Percentiles rank a stretch among this genome's conserved stretches.
These are phyloP conservation scores for Solanum chiquidenum DNA, from an alignment of 257 asterid genomes.

Conservation along the genomic window DNA sequence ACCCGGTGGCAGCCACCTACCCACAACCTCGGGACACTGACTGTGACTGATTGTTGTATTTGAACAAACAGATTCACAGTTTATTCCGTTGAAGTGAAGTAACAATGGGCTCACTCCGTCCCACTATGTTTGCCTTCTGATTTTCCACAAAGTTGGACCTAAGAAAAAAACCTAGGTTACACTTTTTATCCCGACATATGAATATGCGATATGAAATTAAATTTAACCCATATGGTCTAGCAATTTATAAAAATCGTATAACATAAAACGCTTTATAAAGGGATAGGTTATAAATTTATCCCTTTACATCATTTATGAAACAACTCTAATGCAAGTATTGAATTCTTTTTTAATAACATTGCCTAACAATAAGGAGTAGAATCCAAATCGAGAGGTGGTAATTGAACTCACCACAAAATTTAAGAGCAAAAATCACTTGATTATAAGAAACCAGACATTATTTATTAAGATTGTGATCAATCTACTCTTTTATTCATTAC, in stretches of 20 bases:
- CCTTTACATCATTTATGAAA: too few relatives aligned
- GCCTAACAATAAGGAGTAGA: too few relatives aligned
- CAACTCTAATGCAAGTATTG: too few relatives aligned
- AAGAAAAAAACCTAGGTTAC: background rate
- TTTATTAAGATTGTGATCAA: background rate
- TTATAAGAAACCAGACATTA: background rate
- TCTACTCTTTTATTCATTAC: background rate
- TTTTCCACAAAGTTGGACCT: background rate
- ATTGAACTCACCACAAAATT: background rate
- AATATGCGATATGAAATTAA: too few relatives aligned
- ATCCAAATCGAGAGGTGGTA: background rate
- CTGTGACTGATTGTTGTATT: background rate
- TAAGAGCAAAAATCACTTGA: too few relatives aligned
- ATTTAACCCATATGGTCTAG: rapidly evolving
- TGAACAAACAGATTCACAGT: background rate
- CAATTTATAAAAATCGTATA: background rate
- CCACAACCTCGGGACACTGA: background rate
- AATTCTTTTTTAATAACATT: too few relatives aligned
- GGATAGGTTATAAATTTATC: too few relatives aligned
- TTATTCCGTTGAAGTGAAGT: background rate
- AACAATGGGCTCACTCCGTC: background rate
- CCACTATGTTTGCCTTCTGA: background rate
- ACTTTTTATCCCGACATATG: background rate
- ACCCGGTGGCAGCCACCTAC: background rate
- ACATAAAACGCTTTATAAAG: too few relatives aligned